These are phyloP conservation scores for Leptosphaerulina australis DNA, from an alignment of 2,329 filamentous ascomycete genomes.

Conservation along the genomic window DNA sequence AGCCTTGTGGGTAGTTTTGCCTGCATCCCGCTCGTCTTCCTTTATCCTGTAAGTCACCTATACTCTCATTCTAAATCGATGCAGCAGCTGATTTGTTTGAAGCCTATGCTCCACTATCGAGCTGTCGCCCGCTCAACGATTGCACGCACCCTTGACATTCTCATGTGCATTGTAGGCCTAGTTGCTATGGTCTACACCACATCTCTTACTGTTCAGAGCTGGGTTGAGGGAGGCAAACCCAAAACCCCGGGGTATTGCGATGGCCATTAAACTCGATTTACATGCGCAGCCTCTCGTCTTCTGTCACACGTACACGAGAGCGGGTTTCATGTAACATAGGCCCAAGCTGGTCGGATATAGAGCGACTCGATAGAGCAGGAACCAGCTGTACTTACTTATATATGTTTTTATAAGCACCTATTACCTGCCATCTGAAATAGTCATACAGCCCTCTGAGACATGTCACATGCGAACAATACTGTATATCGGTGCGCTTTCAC, in stretches of 20 bases:
- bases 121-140: conserved; percentile 73
- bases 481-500: not conserved
- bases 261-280: conserved; percentile 22
- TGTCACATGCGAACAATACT: not conserved
- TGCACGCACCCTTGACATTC: conserved; percentile 74
- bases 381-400: not conserved
- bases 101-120: conserved; percentile 90
- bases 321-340: conserved; percentile 11
- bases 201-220: conserved; percentile 81
- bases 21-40: conserved; percentile 94
- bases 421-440: not conserved
- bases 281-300: not conserved
- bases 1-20: conserved; percentile 96
- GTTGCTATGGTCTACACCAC: conserved; percentile 94
- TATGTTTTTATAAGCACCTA: not conserved
- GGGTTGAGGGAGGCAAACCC: conserved; percentile 67
- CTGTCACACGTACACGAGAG: conserved; percentile 1
- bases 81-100: conserved; percentile 42
- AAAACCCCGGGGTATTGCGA: conserved; percentile 70
- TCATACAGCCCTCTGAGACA: not conserved
- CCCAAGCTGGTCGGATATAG: conserved; percentile 2
- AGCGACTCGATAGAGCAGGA: not conserved
- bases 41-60: conserved; percentile 81
- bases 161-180: conserved; percentile 80
- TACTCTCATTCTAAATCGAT: not conserved